phyloP scores from a whole-genome alignment of 176 grass and related monocot genomes.

The Zizania latifolia region DNA sequence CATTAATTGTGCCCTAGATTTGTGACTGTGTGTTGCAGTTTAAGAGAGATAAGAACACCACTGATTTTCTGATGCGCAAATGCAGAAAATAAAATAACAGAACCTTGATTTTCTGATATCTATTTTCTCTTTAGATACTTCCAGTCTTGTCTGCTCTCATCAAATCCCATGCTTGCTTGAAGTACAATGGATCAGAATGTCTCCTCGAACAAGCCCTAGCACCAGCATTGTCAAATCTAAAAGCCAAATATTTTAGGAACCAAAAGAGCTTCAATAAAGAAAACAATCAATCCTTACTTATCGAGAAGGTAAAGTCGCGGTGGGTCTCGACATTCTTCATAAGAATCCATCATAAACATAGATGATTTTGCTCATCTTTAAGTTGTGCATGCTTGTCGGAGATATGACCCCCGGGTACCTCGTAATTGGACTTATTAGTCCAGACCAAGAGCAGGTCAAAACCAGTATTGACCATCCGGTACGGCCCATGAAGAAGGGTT shows the following conservation, averaged over 20 bases:
- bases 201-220: constrained; percentile 72
- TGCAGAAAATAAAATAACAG: too few relatives aligned
- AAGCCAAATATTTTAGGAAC: constrained; percentile 31
- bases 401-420: too few relatives aligned
- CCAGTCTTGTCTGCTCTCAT: constrained; percentile 45
- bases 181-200: constrained; percentile 95
- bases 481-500: too few relatives aligned
- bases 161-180: constrained; percentile 75
- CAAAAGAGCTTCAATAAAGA: background rate
- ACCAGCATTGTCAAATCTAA: constrained; percentile 86
- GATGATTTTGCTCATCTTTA: constrained; percentile 53
- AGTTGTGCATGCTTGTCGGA: constrained; percentile 62
- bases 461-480: too few relatives aligned
- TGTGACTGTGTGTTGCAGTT: too few relatives aligned
- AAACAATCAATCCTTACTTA: constrained; percentile 53
- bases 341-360: constrained; percentile 90
- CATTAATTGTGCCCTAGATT: too few relatives aligned
- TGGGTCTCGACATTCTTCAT: constrained; percentile 95
- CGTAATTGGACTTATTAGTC: background rate
- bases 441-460: background rate
- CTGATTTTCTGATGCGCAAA: too few relatives aligned
- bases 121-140: constrained; percentile 32
- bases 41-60: too few relatives aligned
- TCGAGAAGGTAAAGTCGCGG: too few relatives aligned
- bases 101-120: too few relatives aligned